Base-by-base conservation (phyloP, 108 stramenopile species). In the Skeletonema tropicum region DNA sequence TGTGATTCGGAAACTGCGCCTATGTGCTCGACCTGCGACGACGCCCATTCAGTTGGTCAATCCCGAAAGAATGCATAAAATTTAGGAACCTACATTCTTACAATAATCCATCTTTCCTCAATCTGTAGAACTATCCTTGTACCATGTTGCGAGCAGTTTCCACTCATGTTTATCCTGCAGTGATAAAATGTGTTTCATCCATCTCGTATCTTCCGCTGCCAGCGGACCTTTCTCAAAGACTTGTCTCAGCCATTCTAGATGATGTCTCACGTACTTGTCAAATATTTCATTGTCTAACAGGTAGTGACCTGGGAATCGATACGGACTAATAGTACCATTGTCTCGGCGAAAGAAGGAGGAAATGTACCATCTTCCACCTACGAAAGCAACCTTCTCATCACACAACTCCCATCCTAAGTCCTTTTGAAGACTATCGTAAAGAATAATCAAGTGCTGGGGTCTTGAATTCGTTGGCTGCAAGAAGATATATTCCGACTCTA, bases 381-480 rank as follows among this genome's bases (percentile, higher is more conserved):
- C 52, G 7, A 66, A 62, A 26, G 76, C 84, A 49, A 94, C 89
- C 12, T 74, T 85, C 66, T 94, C 94, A 45, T 88, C 83, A 41
- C n/a, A 59, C 21, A 90, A 38, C 5, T 36, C 57, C 84, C 85
- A 94, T 9, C 85, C 86, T 19, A 72, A 55, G 7, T 55, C 39
- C 17, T 68, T 45, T 60, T 90, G 77, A 55, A 94, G 26, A 23
- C 49, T 38, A 59, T 91, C 82, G 59, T 94, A 94, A 21, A 94
- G 67, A 12, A 68, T 48, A 25, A 90, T 55, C 64, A 92, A 72
- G 65, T 90, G 66, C 39, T 81, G 64, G 11, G 93, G 93, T 38
- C 84, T 80, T 0, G 93, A 89, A 48, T 91, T 91, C 6, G 93
- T 86, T 23, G 93, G 91, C 69, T 92, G 91, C 10, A 92, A 57